phyloP scores from a whole-genome alignment of 2,329 filamentous ascomycete genomes.

The Stachybotrys chlorohalonatus region DNA sequence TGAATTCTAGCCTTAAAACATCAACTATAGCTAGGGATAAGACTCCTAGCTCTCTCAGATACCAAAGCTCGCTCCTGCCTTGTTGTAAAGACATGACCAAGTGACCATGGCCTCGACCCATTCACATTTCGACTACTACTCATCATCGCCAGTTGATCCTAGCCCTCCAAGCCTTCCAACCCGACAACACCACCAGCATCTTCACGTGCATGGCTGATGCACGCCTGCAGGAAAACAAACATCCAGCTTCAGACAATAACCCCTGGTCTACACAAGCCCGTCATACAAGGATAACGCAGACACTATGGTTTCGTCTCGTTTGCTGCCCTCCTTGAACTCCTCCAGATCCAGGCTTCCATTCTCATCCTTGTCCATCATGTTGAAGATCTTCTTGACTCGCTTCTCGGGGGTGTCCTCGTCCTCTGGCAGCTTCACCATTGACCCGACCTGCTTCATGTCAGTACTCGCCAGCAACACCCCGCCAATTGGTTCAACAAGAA shows the following conservation, averaged over 20 bases:
- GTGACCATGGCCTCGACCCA: too few relatives aligned
- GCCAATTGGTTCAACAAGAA: background rate
- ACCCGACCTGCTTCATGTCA: conserved; percentile 61
- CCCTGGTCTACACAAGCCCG: conserved; percentile 62
- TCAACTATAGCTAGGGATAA: too few relatives aligned
- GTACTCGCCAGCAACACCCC: conserved; percentile 4
- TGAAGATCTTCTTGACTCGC: conserved; percentile 94
- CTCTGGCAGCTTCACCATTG: conserved; percentile 97
- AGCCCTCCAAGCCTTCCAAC: too few relatives aligned
- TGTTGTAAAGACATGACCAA: too few relatives aligned
- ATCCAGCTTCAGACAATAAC: background rate
- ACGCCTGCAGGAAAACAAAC: background rate
- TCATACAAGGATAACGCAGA: conserved; percentile 95
- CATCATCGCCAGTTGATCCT: too few relatives aligned
- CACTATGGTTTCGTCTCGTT: conserved; percentile 97
- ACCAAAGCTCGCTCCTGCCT: too few relatives aligned
- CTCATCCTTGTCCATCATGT: conserved; percentile 99
- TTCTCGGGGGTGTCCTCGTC: conserved; percentile 99
- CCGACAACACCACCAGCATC: too few relatives aligned
- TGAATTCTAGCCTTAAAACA: too few relatives aligned
- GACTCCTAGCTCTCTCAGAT: too few relatives aligned
- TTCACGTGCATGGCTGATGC: background rate
- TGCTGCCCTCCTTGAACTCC: conserved; percentile 98
- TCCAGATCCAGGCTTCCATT: conserved; percentile 95
- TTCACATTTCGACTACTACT: too few relatives aligned